These are phyloP conservation scores for Echium plantagineum DNA, from an alignment of 257 asterid genomes.

Conservation along the genomic window DNA sequence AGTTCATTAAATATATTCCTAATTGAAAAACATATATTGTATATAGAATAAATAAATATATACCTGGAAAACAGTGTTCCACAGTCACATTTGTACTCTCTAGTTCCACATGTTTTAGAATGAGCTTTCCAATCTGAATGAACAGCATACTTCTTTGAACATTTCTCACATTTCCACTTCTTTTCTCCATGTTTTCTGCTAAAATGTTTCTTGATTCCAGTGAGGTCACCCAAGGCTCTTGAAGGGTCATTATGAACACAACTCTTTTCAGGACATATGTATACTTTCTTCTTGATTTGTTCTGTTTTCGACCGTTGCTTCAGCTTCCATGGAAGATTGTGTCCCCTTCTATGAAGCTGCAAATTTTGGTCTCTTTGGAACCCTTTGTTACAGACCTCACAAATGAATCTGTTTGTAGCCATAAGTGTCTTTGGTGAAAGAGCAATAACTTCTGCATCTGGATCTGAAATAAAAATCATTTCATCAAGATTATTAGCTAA, in stretches of 20 bases:
- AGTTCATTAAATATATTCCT: constrained; percentile 21
- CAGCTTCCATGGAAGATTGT: constrained; percentile 91
- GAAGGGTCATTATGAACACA: constrained; percentile 84
- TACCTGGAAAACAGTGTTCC: constrained; percentile 97
- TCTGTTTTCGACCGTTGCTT: constrained; percentile 59
- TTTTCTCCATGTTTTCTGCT: constrained; percentile 93
- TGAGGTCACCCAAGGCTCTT: constrained; percentile 81
- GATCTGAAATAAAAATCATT: constrained; percentile 45
- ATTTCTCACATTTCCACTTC: constrained; percentile 95
- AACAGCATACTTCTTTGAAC: constrained; percentile 84
- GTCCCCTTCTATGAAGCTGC: constrained; percentile 90
- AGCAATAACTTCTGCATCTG: constrained; percentile 88
- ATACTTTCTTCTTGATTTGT: constrained; percentile 56
- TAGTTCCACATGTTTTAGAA: constrained; percentile 79
- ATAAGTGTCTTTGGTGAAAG: constrained; percentile 76
- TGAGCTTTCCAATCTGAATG: constrained; percentile 98
- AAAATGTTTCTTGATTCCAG: constrained; percentile 87
- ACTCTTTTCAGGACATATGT: constrained; percentile 74
- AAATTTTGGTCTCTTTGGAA: constrained; percentile 85
- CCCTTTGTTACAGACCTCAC: constrained; percentile 94
- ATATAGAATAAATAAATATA: too few species aligned
- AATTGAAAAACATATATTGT: constrained; percentile 17
- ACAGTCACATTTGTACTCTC: constrained; percentile 94
- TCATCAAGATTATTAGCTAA: too few species aligned
- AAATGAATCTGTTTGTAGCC: constrained; percentile 83